Conservation (phyloP, 768 basidiomycete species). For the Suillus americanus region DNA sequence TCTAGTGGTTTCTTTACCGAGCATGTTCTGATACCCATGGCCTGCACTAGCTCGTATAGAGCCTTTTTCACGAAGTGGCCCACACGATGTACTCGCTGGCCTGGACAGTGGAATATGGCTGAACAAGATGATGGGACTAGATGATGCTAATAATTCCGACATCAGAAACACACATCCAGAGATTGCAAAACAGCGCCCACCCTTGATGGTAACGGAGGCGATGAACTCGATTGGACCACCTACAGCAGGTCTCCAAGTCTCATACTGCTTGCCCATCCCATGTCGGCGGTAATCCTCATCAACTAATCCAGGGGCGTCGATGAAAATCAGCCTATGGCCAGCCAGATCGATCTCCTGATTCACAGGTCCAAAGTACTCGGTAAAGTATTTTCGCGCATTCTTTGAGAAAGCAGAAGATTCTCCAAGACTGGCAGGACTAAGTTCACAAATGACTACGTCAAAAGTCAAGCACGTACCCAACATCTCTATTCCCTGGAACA, state of each 20-base stretch:
- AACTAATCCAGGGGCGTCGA: conserved; percentile 78
- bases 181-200: neutral
- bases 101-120: conserved; percentile 86
- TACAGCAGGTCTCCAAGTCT: conserved; percentile 52
- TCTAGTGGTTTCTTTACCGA: conserved; percentile 75
- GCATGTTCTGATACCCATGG: conserved; percentile 77
- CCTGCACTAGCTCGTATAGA: conserved; percentile 76
- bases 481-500: conserved; percentile 82
- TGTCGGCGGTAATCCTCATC: conserved; percentile 78
- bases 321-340: conserved; percentile 69
- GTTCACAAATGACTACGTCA: neutral
- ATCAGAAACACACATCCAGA: neutral
- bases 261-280: conserved; percentile 46
- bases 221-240: conserved; percentile 64
- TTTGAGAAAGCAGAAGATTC: conserved; percentile 49
- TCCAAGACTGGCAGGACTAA: conserved; percentile 47
- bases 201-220: conserved; percentile 37
- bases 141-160: conserved; percentile 17
- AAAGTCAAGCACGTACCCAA: conserved; percentile 46
- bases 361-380: conserved; percentile 62
- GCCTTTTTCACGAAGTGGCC: conserved; percentile 70
- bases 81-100: conserved; percentile 72
- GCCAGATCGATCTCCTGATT: conserved; percentile 62
- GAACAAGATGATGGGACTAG: conserved; percentile 63
- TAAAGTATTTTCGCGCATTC: conserved; percentile 58